phyloP scores from a whole-genome alignment of 169 alveolate species.

The Plasmodium berghei region DNA sequence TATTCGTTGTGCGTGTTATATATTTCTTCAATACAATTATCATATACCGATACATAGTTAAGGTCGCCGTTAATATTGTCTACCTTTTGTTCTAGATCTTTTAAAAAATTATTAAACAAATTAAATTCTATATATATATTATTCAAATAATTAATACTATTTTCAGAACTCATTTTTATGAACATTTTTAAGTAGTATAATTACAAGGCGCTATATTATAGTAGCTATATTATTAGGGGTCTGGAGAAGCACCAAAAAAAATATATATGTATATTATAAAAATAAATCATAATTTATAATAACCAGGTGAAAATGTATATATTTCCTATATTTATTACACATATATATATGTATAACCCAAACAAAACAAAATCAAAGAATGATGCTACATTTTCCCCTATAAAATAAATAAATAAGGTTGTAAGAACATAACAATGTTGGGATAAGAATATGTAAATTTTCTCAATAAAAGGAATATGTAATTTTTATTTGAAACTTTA shows the following conservation, averaged over 20 bases:
- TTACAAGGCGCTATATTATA: not conserved
- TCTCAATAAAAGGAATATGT: no score
- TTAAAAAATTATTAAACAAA: conserved; percentile 68
- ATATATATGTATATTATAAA: conserved; percentile 1
- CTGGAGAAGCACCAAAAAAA: not conserved
- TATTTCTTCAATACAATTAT: conserved; percentile 58
- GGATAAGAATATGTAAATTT: no score
- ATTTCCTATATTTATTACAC: conserved; percentile 4
- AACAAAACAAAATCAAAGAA: no score
- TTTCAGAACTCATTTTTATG: conserved; percentile 26
- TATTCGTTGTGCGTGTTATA: conserved; percentile 55
- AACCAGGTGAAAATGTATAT: not conserved
- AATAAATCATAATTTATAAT: not conserved
- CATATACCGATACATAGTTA: conserved; percentile 56
- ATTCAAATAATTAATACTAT: conserved; percentile 31
- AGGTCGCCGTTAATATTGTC: conserved; percentile 23
- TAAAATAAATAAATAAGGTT: no score
- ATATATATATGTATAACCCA: not conserved
- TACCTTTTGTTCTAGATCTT: conserved; percentile 26
- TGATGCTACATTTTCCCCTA: no score
- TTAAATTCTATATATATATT: conserved; percentile 66
- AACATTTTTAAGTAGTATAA: conserved; percentile 13
- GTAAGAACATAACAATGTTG: no score
- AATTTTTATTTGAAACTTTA: no score
- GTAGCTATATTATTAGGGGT: not conserved